These are phyloP conservation scores for Viola pubescens DNA, from an alignment of 441 rosid species.

Conservation along the genomic window DNA sequence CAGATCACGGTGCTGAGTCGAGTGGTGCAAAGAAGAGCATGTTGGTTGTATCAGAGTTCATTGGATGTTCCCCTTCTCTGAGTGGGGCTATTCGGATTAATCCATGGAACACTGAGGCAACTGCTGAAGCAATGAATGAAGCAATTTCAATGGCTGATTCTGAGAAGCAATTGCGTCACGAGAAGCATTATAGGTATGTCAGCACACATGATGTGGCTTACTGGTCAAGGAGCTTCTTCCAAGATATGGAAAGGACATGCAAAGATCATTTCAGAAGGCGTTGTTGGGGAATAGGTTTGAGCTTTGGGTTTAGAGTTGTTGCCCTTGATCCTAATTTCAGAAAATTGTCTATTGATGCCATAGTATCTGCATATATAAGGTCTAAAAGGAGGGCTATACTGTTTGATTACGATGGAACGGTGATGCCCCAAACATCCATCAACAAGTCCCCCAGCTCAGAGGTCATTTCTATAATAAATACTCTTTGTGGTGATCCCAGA, in stretches of 20 bases:
- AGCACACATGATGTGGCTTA: constrained; percentile 67
- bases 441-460: constrained; percentile 46
- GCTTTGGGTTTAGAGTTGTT: constrained; percentile 72
- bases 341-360: constrained; percentile 45
- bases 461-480: constrained; percentile 44
- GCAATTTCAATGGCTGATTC: constrained; percentile 51
- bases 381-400: constrained; percentile 59
- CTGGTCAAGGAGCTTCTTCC: constrained; percentile 69
- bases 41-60: constrained; percentile 74
- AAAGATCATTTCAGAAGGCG: constrained; percentile 63
- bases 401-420: constrained; percentile 68
- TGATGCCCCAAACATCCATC: constrained; percentile 62
- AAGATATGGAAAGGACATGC: constrained; percentile 68
- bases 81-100: constrained; percentile 74
- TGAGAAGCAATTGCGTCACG: constrained; percentile 70
- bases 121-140: constrained; percentile 71
- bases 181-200: constrained; percentile 70
- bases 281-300: constrained; percentile 68
- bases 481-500: constrained; percentile 43
- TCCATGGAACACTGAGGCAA: constrained; percentile 66
- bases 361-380: constrained; percentile 45
- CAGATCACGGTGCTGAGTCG: constrained; percentile 32
- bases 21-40: constrained; percentile 56
- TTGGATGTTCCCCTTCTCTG: constrained; percentile 73
- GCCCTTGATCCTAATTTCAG: constrained; percentile 67